These are phyloP conservation scores for Linum tenue DNA, from an alignment of 345 rosid genomes.

Conservation along the genomic window DNA sequence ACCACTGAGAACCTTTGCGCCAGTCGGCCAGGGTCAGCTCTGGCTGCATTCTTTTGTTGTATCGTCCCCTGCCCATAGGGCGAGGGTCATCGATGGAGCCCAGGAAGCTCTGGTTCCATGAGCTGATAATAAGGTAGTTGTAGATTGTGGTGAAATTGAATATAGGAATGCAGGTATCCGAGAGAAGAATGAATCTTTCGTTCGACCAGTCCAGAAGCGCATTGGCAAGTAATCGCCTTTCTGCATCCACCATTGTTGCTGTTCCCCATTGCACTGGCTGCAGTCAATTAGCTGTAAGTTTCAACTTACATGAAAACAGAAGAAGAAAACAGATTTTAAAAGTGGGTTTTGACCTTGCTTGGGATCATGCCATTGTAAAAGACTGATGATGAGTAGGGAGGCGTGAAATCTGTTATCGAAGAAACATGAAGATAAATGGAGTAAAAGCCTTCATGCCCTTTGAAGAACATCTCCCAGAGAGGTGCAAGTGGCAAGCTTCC, in stretches of 20 bases:
- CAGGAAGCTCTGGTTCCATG: slow-evolving; percentile 13
- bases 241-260: background rate
- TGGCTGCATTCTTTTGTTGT: slow-evolving; percentile 28
- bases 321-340: too few relatives aligned
- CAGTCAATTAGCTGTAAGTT: too few relatives aligned
- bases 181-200: background rate
- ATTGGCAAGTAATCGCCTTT: background rate
- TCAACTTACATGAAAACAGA: too few relatives aligned
- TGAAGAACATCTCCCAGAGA: slow-evolving; percentile 1
- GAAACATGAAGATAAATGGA: background rate
- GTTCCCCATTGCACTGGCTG: slow-evolving; percentile 1
- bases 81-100: slow-evolving; percentile 24
- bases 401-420: background rate
- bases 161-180: background rate
- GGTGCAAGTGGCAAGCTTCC: background rate
- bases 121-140: background rate
- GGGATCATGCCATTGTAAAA: background rate
- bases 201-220: background rate
- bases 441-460: background rate
- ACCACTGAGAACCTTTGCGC: slow-evolving; percentile 34
- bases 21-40: slow-evolving; percentile 17
- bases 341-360: background rate
- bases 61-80: slow-evolving; percentile 21
- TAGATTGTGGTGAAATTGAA: slow-evolving; percentile 5
- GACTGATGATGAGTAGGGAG: background rate